These are phyloP conservation scores for Termitomyces sp. DNA, from an alignment of 768 basidiomycete genomes.

Conservation along the genomic window DNA sequence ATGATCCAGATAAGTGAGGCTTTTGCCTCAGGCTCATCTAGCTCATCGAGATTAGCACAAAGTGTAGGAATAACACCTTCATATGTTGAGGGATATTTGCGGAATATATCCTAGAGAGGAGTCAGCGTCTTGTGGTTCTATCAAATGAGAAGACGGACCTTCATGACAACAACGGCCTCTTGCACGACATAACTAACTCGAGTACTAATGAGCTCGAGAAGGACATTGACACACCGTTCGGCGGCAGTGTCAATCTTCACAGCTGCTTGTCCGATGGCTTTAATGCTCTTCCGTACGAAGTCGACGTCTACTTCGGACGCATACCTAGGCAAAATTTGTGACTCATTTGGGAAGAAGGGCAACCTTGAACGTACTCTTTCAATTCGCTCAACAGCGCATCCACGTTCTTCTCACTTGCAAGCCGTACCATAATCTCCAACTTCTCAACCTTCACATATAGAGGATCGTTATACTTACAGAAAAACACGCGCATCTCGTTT, in stretches of 20 bases:
- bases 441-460: slow-evolving; percentile 99
- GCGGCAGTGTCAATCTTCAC: slow-evolving; percentile 92
- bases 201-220: slow-evolving; percentile 89
- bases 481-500: slow-evolving; percentile 98
- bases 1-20: slow-evolving; percentile 99
- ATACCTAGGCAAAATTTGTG: slow-evolving; percentile 47
- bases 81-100: slow-evolving; percentile 93
- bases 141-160: slow-evolving; percentile 43
- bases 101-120: slow-evolving; percentile 81
- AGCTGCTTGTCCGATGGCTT: slow-evolving; percentile 94
- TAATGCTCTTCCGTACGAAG: slow-evolving; percentile 92
- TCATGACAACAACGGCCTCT: slow-evolving; percentile 98
- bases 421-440: slow-evolving; percentile 94
- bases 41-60: slow-evolving; percentile 90
- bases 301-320: slow-evolving; percentile 98
- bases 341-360: background rate
- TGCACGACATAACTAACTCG: slow-evolving; percentile 97
- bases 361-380: slow-evolving; percentile 68
- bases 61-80: slow-evolving; percentile 95
- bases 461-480: slow-evolving; percentile 99
- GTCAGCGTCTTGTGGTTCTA: background rate
- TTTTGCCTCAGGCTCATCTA: slow-evolving; percentile 98
- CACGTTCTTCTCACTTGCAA: slow-evolving; percentile 88
- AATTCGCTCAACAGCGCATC: slow-evolving; percentile 93
- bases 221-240: slow-evolving; percentile 90